These are phyloP conservation scores for Xylariaceae sp. DNA, from an alignment of 2,329 filamentous ascomycete species.

Conservation along the genomic window DNA sequence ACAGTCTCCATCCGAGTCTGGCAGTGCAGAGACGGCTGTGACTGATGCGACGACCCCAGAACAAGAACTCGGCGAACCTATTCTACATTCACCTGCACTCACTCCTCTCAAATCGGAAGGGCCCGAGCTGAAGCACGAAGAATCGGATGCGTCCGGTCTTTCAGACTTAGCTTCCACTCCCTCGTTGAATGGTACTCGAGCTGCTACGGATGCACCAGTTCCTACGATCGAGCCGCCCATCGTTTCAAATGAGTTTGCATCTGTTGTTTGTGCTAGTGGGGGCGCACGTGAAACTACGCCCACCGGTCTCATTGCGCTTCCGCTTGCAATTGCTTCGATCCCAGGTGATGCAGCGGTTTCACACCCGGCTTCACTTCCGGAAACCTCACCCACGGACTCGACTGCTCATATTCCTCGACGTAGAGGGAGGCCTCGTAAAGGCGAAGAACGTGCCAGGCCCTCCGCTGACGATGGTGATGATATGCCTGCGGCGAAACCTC, in stretches of 20 bases:
- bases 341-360: conserved; percentile 4
- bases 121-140: conserved; percentile 29
- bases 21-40: conserved; percentile 25
- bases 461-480: conserved; percentile 18
- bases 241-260: not conserved
- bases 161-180: conserved; percentile 17
- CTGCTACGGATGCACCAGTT: conserved; percentile 11
- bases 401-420: conserved; percentile 11
- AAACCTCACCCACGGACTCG: conserved; percentile 5
- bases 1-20: conserved; percentile 28
- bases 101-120: conserved; percentile 26
- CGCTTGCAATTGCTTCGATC: conserved; percentile 4
- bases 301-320: conserved; percentile 6
- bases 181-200: conserved; percentile 1
- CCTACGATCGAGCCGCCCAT: conserved; percentile 10
- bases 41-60: conserved; percentile 49
- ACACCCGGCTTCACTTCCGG: conserved; percentile 1
- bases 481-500: conserved; percentile 24
- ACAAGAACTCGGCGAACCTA: conserved; percentile 39
- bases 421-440: conserved; percentile 26
- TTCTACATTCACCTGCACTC: conserved; percentile 30
- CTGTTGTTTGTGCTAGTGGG: conserved; percentile 3
- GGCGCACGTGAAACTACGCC: conserved; percentile 4
- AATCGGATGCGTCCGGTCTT: conserved; percentile 21
- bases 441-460: conserved; percentile 25